Evolutionary conservation across 2,329 filamentous ascomycete genomes (phyloP), one percentile per base, ranked within the genome.

Genomic region (Zymoseptoria crescenta): DNA sequence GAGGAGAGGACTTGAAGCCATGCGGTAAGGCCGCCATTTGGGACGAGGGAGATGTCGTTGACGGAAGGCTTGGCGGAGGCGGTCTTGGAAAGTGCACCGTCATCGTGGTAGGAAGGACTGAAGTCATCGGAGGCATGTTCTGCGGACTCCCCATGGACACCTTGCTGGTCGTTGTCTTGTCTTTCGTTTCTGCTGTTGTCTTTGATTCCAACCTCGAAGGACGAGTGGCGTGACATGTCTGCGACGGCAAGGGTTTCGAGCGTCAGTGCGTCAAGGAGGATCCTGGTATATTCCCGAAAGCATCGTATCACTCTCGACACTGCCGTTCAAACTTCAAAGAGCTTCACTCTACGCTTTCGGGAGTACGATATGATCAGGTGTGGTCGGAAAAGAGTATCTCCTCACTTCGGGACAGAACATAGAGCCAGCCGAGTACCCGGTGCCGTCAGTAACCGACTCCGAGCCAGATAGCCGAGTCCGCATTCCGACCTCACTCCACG

Each of bases 1-100:
- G 69, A 68, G 1, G 75, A 76, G 1, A 78, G 55, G 4, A 80
- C 78, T 59, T 80, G 77, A 29, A 80, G 64, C 78, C 78, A 80
- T 4, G 78, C 78, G 62, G 61, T 69, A 4, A 77, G 59, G 0
- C 78, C 78, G 16, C 78, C 78, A 66, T 80, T 73, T 0, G 78
- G 78, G 19, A 80, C 76, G 21, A 68, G 69, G 16, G 69, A 70
- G 28, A 75, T 69, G 66, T 78, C 74, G 57, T 74, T 75, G 30
- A 78, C 73, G 41, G 73, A 77, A 4, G 65, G 67, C 52, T 69
- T 70, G 8, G 66, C 66, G 6, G 68, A 70, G 7, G 62, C 57
- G 21, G 10, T 16, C 10, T 41, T 16, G 35, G 35, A 41, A 16
- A 41, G 35, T 41, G 5, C 35, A 16, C 9, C 35, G 8, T 41